phyloP scores from a whole-genome alignment of 1,284 basidiomycete genomes.

The Rugosomyces carneus region DNA sequence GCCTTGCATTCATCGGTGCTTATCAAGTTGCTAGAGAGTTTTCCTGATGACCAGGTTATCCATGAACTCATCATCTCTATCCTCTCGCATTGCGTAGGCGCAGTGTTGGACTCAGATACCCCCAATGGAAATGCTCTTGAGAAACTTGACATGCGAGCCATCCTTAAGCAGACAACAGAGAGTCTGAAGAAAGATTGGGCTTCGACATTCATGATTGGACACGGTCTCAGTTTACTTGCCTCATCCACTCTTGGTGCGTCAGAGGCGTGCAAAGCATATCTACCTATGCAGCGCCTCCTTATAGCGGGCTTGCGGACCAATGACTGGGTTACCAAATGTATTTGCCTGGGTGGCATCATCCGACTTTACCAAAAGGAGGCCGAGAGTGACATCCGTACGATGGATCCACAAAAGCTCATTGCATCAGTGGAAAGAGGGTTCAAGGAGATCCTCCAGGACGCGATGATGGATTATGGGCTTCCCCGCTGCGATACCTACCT shows the following conservation, averaged over 20 bases:
- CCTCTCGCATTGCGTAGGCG: constrained; percentile 45
- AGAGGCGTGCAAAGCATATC: constrained; percentile 36
- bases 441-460: constrained; percentile 40
- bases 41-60: constrained; percentile 42
- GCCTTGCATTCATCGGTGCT: constrained; percentile 36
- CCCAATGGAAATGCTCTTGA: constrained; percentile 31
- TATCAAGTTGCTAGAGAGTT: constrained; percentile 38
- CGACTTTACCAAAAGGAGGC: constrained; percentile 38
- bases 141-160: constrained; percentile 37
- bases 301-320: constrained; percentile 47
- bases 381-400: constrained; percentile 35
- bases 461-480: constrained; percentile 44
- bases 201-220: constrained; percentile 39
- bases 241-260: constrained; percentile 37
- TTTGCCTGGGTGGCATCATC: constrained; percentile 45
- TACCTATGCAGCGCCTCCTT: constrained; percentile 40
- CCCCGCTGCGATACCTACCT: constrained; percentile 38
- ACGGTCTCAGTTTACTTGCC: constrained; percentile 43
- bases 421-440: constrained; percentile 28
- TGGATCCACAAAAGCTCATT: constrained; percentile 22
- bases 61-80: constrained; percentile 47
- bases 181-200: constrained; percentile 40
- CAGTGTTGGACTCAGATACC: constrained; percentile 36
- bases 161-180: constrained; percentile 38
- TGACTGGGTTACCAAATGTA: constrained; percentile 44